These are phyloP conservation scores for Botryotinia calthae DNA, from an alignment of 2,329 filamentous ascomycete genomes.

Conservation along the genomic window DNA sequence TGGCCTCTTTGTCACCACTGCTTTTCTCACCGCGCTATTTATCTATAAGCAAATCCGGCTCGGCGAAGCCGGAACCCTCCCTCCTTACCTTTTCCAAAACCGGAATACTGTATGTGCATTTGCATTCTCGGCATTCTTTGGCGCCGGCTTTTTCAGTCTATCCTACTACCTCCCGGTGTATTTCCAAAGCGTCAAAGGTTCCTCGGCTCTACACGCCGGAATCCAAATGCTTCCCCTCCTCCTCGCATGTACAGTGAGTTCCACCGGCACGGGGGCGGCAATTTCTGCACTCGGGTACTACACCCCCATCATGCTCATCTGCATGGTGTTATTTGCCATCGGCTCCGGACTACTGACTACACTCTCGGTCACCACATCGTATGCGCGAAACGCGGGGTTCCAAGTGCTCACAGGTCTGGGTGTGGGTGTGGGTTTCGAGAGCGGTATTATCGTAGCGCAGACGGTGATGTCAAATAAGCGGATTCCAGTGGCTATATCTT, in stretches of 20 bases:
- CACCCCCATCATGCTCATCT: conserved; percentile 45
- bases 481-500: conserved; percentile 52
- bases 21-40: conserved; percentile 35
- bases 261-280: conserved; percentile 42
- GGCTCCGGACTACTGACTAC: conserved; percentile 46
- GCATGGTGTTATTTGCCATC: conserved; percentile 40
- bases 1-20: conserved; percentile 39
- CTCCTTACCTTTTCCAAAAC: conserved; percentile 39
- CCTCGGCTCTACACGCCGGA: conserved; percentile 44
- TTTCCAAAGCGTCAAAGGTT: conserved; percentile 39
- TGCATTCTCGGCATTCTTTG: conserved; percentile 29
- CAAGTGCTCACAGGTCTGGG: conserved; percentile 46
- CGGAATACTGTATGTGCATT: conserved; percentile 27
- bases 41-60: conserved; percentile 38
- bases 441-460: conserved; percentile 43
- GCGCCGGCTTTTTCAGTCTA: conserved; percentile 34
- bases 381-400: conserved; percentile 56
- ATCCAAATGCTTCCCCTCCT: conserved; percentile 45
- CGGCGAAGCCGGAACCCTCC: conserved; percentile 39
- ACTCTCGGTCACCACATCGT: conserved; percentile 42
- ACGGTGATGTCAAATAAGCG: conserved; percentile 49
- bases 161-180: conserved; percentile 38
- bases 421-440: conserved; percentile 31
- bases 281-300: conserved; percentile 46
- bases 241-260: conserved; percentile 43